These are phyloP conservation scores for Sanguinoderma infundibulare DNA, from an alignment of 1,284 basidiomycete genomes.

Conservation along the genomic window DNA sequence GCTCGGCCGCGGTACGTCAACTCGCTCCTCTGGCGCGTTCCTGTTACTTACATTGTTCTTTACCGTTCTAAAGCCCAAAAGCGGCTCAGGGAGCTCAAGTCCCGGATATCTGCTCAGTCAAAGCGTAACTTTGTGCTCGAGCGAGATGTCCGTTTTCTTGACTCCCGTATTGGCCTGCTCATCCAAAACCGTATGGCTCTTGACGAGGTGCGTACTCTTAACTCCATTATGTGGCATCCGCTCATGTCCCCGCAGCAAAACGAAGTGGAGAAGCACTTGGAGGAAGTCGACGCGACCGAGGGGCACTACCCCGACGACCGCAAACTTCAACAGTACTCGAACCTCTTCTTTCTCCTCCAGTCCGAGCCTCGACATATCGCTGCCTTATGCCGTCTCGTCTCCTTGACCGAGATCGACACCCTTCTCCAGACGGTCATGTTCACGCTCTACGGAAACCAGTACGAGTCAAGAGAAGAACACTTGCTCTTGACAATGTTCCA, in stretches of 20 bases:
- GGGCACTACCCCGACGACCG: slow-evolving; percentile 93
- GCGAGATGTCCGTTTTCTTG: slow-evolving; percentile 97
- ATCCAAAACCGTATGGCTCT: slow-evolving; percentile 99
- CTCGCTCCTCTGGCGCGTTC: neutral
- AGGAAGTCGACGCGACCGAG: slow-evolving; percentile 91
- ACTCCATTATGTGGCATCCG: slow-evolving; percentile 7
- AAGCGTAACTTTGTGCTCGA: slow-evolving; percentile 99
- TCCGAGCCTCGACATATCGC: slow-evolving; percentile 98
- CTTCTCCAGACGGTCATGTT: slow-evolving; percentile 99
- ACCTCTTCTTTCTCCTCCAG: slow-evolving; percentile 98
- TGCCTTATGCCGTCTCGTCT: slow-evolving; percentile 95
- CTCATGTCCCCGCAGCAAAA: slow-evolving; percentile 64
- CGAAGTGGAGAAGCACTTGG: slow-evolving; percentile 92
- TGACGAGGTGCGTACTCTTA: slow-evolving; percentile 74
- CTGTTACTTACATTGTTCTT: neutral
- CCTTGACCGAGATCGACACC: slow-evolving; percentile 95
- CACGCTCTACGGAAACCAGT: slow-evolving; percentile 99
- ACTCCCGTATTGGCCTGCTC: slow-evolving; percentile 95
- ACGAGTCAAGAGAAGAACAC: slow-evolving; percentile 98
- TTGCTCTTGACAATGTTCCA: slow-evolving; percentile 98
- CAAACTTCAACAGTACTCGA: slow-evolving; percentile 94
- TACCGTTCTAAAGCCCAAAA: slow-evolving; percentile 74
- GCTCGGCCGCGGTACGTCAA: slow-evolving; percentile 84
- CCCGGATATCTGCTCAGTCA: slow-evolving; percentile 96
- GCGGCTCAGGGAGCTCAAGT: slow-evolving; percentile 92